phyloP scores from a whole-genome alignment of 495 filamentous ascomycete species.

The Massariosphaeria phaeospora region DNA sequence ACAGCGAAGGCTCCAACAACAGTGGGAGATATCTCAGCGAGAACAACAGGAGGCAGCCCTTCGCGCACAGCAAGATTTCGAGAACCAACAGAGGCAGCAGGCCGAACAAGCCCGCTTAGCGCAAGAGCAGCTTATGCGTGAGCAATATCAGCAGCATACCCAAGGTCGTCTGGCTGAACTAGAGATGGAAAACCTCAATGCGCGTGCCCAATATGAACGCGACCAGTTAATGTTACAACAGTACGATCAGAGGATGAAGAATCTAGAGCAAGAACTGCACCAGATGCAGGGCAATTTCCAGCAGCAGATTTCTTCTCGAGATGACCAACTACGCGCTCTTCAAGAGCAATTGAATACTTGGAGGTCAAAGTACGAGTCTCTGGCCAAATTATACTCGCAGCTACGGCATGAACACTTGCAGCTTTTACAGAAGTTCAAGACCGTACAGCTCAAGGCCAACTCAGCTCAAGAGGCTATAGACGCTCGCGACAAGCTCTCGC shows the following conservation, averaged over 20 bases:
- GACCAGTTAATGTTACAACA: slow-evolving; percentile 95
- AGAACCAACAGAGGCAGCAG: slow-evolving; percentile 85
- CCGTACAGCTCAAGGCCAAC: slow-evolving; percentile 89
- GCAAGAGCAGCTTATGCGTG: slow-evolving; percentile 79
- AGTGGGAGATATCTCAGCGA: slow-evolving; percentile 68
- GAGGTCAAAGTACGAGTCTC: slow-evolving; percentile 91
- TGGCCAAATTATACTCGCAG: slow-evolving; percentile 96
- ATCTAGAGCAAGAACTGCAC: slow-evolving; percentile 78
- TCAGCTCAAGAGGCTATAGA: slow-evolving; percentile 98
- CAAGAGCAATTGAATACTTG: slow-evolving; percentile 96
- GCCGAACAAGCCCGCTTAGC: slow-evolving; percentile 85
- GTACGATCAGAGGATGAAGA: slow-evolving; percentile 90
- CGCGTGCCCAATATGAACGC: slow-evolving; percentile 90
- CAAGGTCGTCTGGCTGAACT: slow-evolving; percentile 90
- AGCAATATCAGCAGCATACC: slow-evolving; percentile 86
- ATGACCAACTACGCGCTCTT: slow-evolving; percentile 86
- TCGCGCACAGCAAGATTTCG: slow-evolving; percentile 85
- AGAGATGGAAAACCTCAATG: slow-evolving; percentile 90
- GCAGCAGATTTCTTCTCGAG: slow-evolving; percentile 80
- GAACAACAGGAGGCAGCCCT: slow-evolving; percentile 75
- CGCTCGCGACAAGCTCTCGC: slow-evolving; percentile 85
- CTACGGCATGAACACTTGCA: slow-evolving; percentile 93
- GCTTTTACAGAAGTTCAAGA: slow-evolving; percentile 89
- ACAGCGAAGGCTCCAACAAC: slow-evolving; percentile 78
- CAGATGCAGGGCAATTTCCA: slow-evolving; percentile 77